Conservation (phyloP, 129 eudicot genomes). For the Flaveria brownii region DNA sequence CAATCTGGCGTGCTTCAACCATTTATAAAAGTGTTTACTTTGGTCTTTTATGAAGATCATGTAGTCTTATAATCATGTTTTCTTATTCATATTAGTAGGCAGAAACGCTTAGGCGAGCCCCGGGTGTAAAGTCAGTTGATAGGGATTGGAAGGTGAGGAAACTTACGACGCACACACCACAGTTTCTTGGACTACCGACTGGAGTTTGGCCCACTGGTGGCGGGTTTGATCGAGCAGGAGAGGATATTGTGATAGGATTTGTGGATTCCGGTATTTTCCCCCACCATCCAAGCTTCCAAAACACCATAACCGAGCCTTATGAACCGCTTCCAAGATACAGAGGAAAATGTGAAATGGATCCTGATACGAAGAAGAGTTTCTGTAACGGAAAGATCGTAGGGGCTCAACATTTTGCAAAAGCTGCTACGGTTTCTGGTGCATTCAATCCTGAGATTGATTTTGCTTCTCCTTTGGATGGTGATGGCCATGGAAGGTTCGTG, state of each 20-base stretch:
- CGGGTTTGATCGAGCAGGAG: constrained; percentile 93
- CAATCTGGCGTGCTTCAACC: not conserved
- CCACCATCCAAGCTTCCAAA: constrained; percentile 83
- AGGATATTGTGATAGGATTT: constrained; percentile 93
- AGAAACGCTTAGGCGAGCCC: constrained; percentile 78
- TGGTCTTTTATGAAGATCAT: not conserved
- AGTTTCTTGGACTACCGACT: constrained; percentile 94
- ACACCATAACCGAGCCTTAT: constrained; percentile 61
- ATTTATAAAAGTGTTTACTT: not conserved
- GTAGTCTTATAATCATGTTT: constrained; percentile 25
- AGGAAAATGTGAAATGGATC: constrained; percentile 96
- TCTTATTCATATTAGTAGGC: constrained; percentile 86
- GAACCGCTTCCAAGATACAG: constrained; percentile 85
- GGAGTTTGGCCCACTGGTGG: constrained; percentile 99
- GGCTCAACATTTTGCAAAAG: constrained; percentile 98
- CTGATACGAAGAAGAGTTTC: constrained; percentile 59
- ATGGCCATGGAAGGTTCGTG: constrained; percentile 98
- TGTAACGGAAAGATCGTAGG: constrained; percentile 98
- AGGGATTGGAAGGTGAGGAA: constrained; percentile 90
- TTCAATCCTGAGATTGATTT: constrained; percentile 81
- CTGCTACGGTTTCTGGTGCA: constrained; percentile 89
- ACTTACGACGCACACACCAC: constrained; percentile 96
- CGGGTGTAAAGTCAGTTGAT: constrained; percentile 86
- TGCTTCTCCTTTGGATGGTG: constrained; percentile 99
- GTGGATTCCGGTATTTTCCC: constrained; percentile 97